These are phyloP conservation scores for Populus hybrid DNA, from an alignment of 441 rosid species.

Conservation along the genomic window DNA sequence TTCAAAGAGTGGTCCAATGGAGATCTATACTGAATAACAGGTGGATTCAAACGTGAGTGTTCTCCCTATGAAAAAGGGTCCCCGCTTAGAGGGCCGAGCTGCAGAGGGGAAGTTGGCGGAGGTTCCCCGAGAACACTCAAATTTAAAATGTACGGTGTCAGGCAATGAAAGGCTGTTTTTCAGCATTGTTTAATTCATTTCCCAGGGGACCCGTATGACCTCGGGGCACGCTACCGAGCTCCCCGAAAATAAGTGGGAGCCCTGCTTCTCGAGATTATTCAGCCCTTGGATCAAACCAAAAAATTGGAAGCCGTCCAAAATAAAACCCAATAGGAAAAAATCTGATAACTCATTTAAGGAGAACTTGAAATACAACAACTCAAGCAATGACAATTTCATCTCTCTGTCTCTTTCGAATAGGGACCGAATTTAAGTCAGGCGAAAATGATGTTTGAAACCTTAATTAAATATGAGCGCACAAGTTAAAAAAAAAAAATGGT, in stretches of 20 bases:
- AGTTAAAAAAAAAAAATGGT: too few relatives aligned
- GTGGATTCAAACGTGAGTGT: conserved; percentile 13
- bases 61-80: conserved; percentile 18
- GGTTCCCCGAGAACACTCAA: neutral
- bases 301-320: neutral
- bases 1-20: conserved; percentile 5
- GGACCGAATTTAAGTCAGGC: too few relatives aligned
- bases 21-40: conserved; percentile 10
- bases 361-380: neutral
- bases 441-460: too few relatives aligned
- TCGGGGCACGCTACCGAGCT: conserved; percentile 7
- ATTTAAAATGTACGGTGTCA: neutral
- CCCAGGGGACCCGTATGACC: conserved; percentile 16
- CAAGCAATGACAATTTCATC: neutral
- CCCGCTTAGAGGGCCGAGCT: conserved; percentile 21
- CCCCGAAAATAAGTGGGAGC: conserved; percentile 9
- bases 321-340: neutral
- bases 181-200: conserved; percentile 12
- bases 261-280: neutral
- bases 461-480: too few relatives aligned
- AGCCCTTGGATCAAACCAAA: neutral
- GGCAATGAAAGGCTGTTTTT: conserved; percentile 1
- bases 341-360: neutral
- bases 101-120: neutral
- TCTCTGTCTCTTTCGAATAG: neutral